These are phyloP conservation scores for Cyphellophora europaea DNA, from an alignment of 2,329 filamentous ascomycete genomes.

Conservation along the genomic window DNA sequence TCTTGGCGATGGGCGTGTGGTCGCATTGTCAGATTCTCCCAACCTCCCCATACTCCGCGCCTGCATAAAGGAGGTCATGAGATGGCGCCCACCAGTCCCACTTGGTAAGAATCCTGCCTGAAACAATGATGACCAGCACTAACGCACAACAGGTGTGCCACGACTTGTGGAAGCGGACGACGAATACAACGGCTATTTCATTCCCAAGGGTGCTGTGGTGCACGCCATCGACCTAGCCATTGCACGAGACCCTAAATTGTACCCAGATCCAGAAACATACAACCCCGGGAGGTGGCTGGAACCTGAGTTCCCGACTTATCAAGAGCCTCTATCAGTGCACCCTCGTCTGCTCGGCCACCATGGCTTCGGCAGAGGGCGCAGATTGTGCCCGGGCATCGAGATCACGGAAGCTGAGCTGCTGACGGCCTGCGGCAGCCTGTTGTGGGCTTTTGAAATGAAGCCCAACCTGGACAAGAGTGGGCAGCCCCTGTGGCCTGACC, in stretches of 20 bases:
- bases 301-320: constrained; percentile 42
- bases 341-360: constrained; percentile 46
- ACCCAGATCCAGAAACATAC: constrained; percentile 29
- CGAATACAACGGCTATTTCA: constrained; percentile 38
- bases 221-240: constrained; percentile 37
- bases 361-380: constrained; percentile 47
- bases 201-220: constrained; percentile 40
- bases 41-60: constrained; percentile 26
- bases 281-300: constrained; percentile 40
- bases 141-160: constrained; percentile 4
- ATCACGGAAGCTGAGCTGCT: constrained; percentile 18
- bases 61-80: constrained; percentile 23
- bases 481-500: constrained; percentile 20
- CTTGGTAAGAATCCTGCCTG: too few species aligned
- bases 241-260: constrained; percentile 31
- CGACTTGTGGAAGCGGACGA: constrained; percentile 28
- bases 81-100: constrained; percentile 34
- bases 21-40: too few species aligned
- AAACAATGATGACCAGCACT: too few species aligned
- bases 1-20: too few species aligned
- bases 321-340: constrained; percentile 40
- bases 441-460: constrained; percentile 25
- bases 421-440: constrained; percentile 15
- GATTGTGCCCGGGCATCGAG: constrained; percentile 24
- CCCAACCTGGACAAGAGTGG: constrained; percentile 4